These are phyloP conservation scores for Pharus latifolius DNA, from an alignment of 176 grass and related monocot genomes.

Conservation along the genomic window DNA sequence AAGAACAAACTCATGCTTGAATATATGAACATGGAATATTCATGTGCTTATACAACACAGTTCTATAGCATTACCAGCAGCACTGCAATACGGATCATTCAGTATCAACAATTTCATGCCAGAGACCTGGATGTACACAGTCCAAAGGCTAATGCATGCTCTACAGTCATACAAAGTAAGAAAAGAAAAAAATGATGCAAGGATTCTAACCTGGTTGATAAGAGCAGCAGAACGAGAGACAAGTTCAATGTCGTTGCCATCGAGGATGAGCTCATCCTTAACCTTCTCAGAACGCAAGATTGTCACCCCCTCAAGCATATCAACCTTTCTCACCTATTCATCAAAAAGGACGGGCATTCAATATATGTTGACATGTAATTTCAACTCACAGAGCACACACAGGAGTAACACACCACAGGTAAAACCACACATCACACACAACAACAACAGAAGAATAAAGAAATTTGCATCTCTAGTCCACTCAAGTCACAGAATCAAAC, in stretches of 20 bases:
- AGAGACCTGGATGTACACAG: not conserved
- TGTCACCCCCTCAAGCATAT: slow-evolving; percentile 71
- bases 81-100: too few relatives aligned
- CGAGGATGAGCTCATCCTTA: slow-evolving; percentile 78
- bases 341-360: not conserved
- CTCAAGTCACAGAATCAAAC: too few relatives aligned
- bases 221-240: slow-evolving; percentile 62
- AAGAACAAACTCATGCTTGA: not conserved
- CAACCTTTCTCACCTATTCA: slow-evolving; percentile 69
- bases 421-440: too few relatives aligned
- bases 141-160: not conserved
- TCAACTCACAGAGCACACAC: not conserved
- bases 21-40: not conserved
- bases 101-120: not conserved
- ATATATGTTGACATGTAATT: not conserved
- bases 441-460: too few relatives aligned
- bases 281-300: slow-evolving; percentile 77
- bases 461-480: too few relatives aligned
- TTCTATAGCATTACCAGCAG: too few relatives aligned
- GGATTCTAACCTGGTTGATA: slow-evolving; percentile 55
- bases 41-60: not conserved
- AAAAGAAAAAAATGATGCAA: not conserved
- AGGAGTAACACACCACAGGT: not conserved
- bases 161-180: not conserved
- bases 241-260: slow-evolving; percentile 78